Conservation (phyloP, 768 basidiomycete genomes). For the Strobilomyces confusus region DNA sequence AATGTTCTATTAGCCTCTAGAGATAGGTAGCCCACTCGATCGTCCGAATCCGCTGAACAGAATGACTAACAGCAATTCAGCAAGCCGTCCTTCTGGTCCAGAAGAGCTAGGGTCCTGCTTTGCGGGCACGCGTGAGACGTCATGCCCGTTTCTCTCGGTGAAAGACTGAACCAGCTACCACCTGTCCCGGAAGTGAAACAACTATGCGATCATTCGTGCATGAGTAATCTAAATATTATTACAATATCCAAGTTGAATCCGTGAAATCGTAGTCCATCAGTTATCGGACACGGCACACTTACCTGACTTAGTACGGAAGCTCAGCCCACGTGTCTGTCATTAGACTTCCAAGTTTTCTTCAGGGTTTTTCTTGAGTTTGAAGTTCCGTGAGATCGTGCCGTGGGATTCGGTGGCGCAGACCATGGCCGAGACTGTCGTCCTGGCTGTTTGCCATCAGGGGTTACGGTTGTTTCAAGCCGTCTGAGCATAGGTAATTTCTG, state of each 20-base stretch:
- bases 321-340: conserved; percentile 11
- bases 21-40: conserved; percentile 16
- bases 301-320: conserved; percentile 14
- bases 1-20: not conserved
- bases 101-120: not conserved
- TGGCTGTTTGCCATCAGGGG: conserved; percentile 39
- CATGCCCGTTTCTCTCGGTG: conserved; percentile 3
- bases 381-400: conserved; percentile 15
- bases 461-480: conserved; percentile 47
- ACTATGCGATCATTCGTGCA: conserved; percentile 4
- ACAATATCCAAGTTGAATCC: conserved; percentile 18
- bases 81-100: not conserved
- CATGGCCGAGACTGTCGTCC: conserved; percentile 25
- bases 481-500: conserved; percentile 35
- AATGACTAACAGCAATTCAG: conserved; percentile 4
- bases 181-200: conserved; percentile 25
- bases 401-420: conserved; percentile 25
- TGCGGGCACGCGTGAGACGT: conserved; percentile 4
- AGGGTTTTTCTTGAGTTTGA: conserved; percentile 19
- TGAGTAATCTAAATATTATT: conserved; percentile 20
- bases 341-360: conserved; percentile 3
- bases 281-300: conserved; percentile 5
- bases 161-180: not conserved
- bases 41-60: not conserved
- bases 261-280: conserved; percentile 1